Conservation (phyloP, 2,329 filamentous ascomycete species). For the Coniochaeta hoffmannii region DNA sequence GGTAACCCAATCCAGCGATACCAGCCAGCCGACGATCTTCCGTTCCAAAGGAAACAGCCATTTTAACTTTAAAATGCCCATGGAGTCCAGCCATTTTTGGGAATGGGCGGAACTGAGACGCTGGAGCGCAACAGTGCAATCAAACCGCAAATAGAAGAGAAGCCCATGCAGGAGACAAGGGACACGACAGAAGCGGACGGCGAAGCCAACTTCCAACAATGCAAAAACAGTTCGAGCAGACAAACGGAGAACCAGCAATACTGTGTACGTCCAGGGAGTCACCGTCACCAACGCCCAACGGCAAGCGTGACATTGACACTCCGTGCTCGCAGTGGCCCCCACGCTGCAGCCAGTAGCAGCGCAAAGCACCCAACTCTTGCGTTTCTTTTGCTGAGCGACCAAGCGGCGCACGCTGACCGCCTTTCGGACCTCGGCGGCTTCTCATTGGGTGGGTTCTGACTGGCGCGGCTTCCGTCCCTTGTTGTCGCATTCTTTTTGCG, state of each 20-base stretch:
- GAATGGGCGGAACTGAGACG: neutral
- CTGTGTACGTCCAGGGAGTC: no score
- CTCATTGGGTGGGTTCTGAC: neutral
- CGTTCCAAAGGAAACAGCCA: neutral
- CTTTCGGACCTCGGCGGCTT: neutral
- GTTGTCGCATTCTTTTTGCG: neutral
- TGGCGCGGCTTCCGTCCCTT: neutral
- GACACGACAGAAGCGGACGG: neutral
- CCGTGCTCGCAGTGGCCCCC: conserved; percentile 2
- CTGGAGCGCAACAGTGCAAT: neutral
- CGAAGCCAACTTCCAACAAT: neutral
- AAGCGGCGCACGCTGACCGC: neutral
- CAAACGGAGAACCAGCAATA: neutral
- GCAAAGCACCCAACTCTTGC: neutral
- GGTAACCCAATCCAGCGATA: neutral
- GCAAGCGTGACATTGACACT: neutral
- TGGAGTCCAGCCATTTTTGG: neutral
- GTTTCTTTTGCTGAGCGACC: neutral
- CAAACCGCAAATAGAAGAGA: neutral
- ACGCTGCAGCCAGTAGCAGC: neutral
- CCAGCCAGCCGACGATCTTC: neutral
- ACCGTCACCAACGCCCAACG: neutral
- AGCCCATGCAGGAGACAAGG: neutral
- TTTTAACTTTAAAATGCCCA: neutral
- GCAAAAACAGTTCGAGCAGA: neutral